phyloP scores from a whole-genome alignment of 169 alveolate species.

The Eimeria zaria region DNA sequence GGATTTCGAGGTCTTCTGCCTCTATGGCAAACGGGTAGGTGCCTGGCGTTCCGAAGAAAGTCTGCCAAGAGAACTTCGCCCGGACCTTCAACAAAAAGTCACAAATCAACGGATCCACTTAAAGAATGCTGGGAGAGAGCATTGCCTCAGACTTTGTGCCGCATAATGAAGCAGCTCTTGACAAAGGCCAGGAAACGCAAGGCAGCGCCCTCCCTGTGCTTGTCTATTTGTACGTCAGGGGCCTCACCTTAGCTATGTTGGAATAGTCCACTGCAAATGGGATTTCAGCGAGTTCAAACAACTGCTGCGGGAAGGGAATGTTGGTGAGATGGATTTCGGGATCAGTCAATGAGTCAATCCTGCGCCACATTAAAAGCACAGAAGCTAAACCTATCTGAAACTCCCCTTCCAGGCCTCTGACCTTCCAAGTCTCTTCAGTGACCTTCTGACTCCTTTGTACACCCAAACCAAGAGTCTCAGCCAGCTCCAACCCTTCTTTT shows the following conservation, averaged over 20 bases:
- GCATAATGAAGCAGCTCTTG: not conserved
- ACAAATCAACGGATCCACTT: not conserved
- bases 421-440: not conserved
- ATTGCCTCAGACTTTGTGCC: not conserved
- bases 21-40: conserved; percentile 85
- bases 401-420: not conserved
- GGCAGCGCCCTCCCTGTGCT: not conserved
- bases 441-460: not conserved
- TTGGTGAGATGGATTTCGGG: conserved; percentile 91
- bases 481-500: not conserved
- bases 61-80: conserved; percentile 90
- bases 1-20: conserved; percentile 89
- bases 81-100: conserved; percentile 81
- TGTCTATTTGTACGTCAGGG: not conserved
- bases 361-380: not conserved
- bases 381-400: not conserved
- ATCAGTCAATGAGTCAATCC: conserved; percentile 89
- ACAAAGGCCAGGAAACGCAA: not conserved
- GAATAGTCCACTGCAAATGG: conserved; percentile 92
- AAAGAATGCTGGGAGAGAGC: not conserved
- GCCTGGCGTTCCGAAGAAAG: conserved; percentile 85
- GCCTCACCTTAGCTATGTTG: conserved; percentile 87
- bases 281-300: conserved; percentile 90
- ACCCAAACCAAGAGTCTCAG: not conserved
- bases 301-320: conserved; percentile 91